Evolutionary conservation across 2,329 filamentous ascomycete genomes (phyloP), one percentile per base, ranked within the genome.

Genomic region (Monilinia fructicola): DNA sequence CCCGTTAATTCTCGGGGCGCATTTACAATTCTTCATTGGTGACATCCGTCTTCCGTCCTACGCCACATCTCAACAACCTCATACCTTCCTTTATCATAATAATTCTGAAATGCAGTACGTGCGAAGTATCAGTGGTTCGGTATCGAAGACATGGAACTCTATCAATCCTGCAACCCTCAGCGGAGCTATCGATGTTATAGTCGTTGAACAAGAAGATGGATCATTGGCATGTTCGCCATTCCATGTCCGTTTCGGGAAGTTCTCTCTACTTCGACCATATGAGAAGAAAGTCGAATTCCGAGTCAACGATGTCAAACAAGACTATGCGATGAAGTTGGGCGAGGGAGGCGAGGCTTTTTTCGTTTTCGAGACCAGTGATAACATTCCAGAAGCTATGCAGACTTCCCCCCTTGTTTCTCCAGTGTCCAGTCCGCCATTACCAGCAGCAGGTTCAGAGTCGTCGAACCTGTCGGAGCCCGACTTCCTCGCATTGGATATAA

Each of bases 271-370:
- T 75, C 90, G 95, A 28, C 95, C 95, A 0, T 97, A 89, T 68
- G 95, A 99, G 79, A 99, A 99, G 81, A 99, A 98, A 85, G 95
- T 99, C 75, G 93, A 98, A 79, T 99, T 99, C 81, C 86, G 86
- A 73, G 93, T 99, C 84, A 99, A 99, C 83, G 90, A 91, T 75
- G 81, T 85, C 69, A 96, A 95, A 79, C 93, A 97, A 78, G 85
- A 95, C 72, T 97, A 96, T 81, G 88, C 95, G 56, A 99, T 99
- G 95, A 99, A 99, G 81, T 85, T 99, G 26, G 95, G 95, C 54
- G 95, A 99, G 77, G 95, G 92, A 63, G 95, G 95, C 71, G 95
- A 99, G 81, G 95, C 95, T 35, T 99, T 99, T 81, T 99, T 99
- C 78, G 93, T 99, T 70, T 98, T 99, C 75, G 93, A 98, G 80